These are phyloP conservation scores for Coemansia sp. DNA, from an alignment of 192 early-diverging fungal species.

Conservation along the genomic window DNA sequence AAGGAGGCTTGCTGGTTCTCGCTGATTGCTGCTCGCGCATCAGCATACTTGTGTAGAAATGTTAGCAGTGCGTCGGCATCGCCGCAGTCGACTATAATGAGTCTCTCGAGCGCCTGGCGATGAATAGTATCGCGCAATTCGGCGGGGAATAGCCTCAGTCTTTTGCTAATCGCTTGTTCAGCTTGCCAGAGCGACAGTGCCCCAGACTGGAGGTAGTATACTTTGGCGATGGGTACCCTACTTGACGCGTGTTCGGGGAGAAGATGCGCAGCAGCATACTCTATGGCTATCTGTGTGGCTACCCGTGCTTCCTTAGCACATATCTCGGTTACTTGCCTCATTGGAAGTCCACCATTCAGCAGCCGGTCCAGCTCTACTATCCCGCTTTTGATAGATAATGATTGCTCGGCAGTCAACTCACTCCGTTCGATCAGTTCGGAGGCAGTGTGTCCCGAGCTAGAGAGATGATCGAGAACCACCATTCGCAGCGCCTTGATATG, in stretches of 20 bases:
- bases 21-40: neutral
- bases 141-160: slow-evolving; percentile 6
- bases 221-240: slow-evolving; percentile 4
- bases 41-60: slow-evolving; percentile 41
- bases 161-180: slow-evolving; percentile 12
- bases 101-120: slow-evolving; percentile 30
- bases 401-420: neutral
- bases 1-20: neutral
- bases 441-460: slow-evolving; percentile 30
- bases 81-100: slow-evolving; percentile 37
- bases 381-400: slow-evolving; percentile 19
- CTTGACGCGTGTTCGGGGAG: slow-evolving; percentile 8
- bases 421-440: slow-evolving; percentile 9
- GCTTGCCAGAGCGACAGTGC: slow-evolving; percentile 36
- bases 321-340: slow-evolving; percentile 35
- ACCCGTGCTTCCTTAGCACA: slow-evolving; percentile 20
- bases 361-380: slow-evolving; percentile 31
- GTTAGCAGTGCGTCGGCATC: slow-evolving; percentile 33
- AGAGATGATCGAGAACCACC: slow-evolving; percentile 40
- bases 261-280: slow-evolving; percentile 43
- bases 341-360: slow-evolving; percentile 26
- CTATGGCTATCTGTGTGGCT: slow-evolving; percentile 30
- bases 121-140: slow-evolving; percentile 4
- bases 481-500: slow-evolving; percentile 37
- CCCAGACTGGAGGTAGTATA: slow-evolving; percentile 35